These are phyloP conservation scores for Umbelopsis sp. DNA, from an alignment of 192 early-diverging fungal species.

Conservation along the genomic window DNA sequence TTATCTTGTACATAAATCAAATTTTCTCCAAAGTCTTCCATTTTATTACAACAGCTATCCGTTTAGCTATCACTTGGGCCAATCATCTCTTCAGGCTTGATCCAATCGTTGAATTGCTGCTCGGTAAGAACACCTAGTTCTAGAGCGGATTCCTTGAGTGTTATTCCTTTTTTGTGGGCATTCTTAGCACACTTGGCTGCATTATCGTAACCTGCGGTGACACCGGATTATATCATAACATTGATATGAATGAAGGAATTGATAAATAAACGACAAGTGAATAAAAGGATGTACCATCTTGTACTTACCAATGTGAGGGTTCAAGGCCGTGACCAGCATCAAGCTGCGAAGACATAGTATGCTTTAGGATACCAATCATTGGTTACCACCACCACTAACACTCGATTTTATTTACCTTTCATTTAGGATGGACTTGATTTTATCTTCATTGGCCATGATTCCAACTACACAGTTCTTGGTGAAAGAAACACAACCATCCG, in stretches of 20 bases:
- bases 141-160: slow-evolving; percentile 85
- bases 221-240: too few species aligned
- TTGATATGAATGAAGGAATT: background rate
- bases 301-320: slow-evolving; percentile 86
- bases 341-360: slow-evolving; percentile 47
- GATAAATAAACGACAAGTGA: background rate
- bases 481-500: slow-evolving; percentile 85
- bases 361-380: too few species aligned
- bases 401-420: slow-evolving; percentile 47
- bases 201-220: slow-evolving; percentile 58
- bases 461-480: slow-evolving; percentile 92
- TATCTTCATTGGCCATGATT: slow-evolving; percentile 86
- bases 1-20: background rate
- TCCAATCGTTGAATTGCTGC: slow-evolving; percentile 94
- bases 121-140: slow-evolving; percentile 80
- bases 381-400: too few species aligned
- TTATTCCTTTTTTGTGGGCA: slow-evolving; percentile 90
- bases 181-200: slow-evolving; percentile 95
- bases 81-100: slow-evolving; percentile 87
- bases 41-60: background rate
- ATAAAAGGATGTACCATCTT: background rate
- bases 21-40: background rate
- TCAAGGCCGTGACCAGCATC: slow-evolving; percentile 98
- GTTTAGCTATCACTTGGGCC: slow-evolving; percentile 34
- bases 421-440: slow-evolving; percentile 80